Evolutionary conservation across 1,139 yeast species (phyloP).

Genomic region (Scheffersomyces parashehatae): DNA sequence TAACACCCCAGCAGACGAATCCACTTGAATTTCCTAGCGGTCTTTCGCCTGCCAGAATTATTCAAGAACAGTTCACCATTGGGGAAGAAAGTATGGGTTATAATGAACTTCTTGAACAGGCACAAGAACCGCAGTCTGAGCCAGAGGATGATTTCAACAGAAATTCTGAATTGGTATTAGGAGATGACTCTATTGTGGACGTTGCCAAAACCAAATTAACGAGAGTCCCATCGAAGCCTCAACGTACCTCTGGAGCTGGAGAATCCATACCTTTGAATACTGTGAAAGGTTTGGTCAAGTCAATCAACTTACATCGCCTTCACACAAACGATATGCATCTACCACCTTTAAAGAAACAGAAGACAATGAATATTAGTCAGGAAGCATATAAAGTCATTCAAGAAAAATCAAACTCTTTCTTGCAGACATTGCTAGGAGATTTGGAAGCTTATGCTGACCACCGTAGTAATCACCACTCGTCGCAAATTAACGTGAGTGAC

Average conservation of each 20-base stretch:
- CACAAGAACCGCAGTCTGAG: not conserved
- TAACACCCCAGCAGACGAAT: not conserved
- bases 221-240: not conserved
- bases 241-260: no score
- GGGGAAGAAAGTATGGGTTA: not conserved
- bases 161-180: not conserved
- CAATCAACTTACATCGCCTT: slow-evolving; percentile 7
- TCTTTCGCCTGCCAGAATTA: not conserved
- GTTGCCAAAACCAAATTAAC: not conserved
- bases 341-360: slow-evolving; percentile 6
- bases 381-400: slow-evolving; percentile 12
- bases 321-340: not conserved
- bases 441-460: slow-evolving; percentile 22
- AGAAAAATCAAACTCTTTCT: slow-evolving; percentile 13
- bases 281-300: slow-evolving; percentile 11
- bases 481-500: slow-evolving; percentile 34
- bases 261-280: slow-evolving; percentile 8
- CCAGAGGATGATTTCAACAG: not conserved
- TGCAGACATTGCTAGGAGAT: slow-evolving; percentile 17
- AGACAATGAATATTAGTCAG: slow-evolving; percentile 1
- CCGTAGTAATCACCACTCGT: slow-evolving; percentile 22
- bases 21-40: not conserved
- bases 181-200: not conserved
- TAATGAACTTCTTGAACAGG: not conserved
- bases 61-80: not conserved